Conservation (phyloP, 2,329 filamentous ascomycete genomes). For the Sporothrix brunneoviolacea region DNA sequence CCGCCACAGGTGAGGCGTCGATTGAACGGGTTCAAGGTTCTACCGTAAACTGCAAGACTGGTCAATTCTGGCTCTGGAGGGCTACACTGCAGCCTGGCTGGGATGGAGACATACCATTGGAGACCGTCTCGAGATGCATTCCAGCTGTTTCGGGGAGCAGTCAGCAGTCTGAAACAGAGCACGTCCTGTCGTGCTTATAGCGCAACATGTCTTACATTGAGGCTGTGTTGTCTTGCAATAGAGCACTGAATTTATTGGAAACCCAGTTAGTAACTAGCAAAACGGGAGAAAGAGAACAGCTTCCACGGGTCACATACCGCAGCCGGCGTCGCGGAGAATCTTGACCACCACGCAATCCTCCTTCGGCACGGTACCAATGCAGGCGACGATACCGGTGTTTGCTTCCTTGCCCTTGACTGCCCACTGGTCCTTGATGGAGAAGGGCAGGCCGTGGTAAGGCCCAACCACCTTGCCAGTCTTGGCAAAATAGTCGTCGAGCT, state of each 20-base stretch:
- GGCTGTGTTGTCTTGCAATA: not conserved
- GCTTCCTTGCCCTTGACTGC: too few species aligned
- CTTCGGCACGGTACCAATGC: too few species aligned
- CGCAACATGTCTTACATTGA: not conserved
- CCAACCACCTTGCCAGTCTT: too few species aligned
- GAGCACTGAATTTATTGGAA: not conserved
- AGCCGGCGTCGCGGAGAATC: not conserved
- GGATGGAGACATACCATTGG: not conserved
- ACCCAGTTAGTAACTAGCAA: not conserved
- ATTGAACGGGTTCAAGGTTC: not conserved
- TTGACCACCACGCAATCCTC: too few species aligned
- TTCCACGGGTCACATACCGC: not conserved
- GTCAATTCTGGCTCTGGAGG: not conserved
- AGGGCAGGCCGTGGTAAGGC: too few species aligned
- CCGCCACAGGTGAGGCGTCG: not conserved
- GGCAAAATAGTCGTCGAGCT: too few species aligned
- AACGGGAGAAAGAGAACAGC: not conserved
- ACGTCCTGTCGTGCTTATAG: not conserved
- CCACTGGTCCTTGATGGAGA: too few species aligned
- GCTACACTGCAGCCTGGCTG: not conserved
- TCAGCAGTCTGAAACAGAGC: not conserved
- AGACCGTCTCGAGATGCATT: not conserved
- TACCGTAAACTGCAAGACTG: conserved; percentile 1
- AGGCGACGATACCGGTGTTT: too few species aligned
- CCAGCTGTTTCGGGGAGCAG: not conserved